Evolutionary conservation across 805 yeast species (phyloP), one percentile per base, ranked within the genome.

Genomic region (Vanderwaltozyma polyspora): DNA sequence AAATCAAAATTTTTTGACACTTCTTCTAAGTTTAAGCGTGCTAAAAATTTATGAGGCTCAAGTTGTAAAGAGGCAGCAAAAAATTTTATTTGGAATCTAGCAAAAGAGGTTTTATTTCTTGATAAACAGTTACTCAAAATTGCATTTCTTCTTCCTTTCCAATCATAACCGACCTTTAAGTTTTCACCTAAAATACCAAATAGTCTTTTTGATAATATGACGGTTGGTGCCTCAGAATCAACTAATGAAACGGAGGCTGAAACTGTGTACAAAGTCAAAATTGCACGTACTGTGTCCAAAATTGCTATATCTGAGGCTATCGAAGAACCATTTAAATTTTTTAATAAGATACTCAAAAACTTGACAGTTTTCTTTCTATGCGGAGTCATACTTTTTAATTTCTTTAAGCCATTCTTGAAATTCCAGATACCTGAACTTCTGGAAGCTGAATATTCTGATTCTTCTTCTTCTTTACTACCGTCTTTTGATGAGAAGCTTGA

Each of bases 11-110:
- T 34, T 19, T 31, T 36, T 23, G 40, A 35, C 17, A 38, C 40
- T 6, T 39, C 35, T 13, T 40, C 48, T n/a, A 42, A 31, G 13
- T 39, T 29, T 13, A 54, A 33, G 29, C 38, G 52, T 7, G 49
- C 49, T 30, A 58, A 37, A 17, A 58, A 49, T 3, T 46, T 35
- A 17, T 45, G 40, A 8, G 56, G 52, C 26, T 57, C 56, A 17
- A 55, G 34, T 37, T 55, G 44, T 6, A 50, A 33, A 3, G 49
- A 44, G 5, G 47, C 43, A 12, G 48, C 35, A 27, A 51, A 50
- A 29, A 37, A 48, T 35, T 51, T 52, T 22, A 54, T 34, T 31
- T 43, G 48, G 3, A 49, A 33, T 22, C 39, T 39, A n/a, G 44
- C 38, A 12, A 39, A 39, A 8, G 47, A 35, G 11, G 26, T 21